Evolutionary conservation across 2,329 filamentous ascomycete genomes (phyloP), one percentile per base, ranked within the genome.

Genomic region (Pestalotiopsis sp.): DNA sequence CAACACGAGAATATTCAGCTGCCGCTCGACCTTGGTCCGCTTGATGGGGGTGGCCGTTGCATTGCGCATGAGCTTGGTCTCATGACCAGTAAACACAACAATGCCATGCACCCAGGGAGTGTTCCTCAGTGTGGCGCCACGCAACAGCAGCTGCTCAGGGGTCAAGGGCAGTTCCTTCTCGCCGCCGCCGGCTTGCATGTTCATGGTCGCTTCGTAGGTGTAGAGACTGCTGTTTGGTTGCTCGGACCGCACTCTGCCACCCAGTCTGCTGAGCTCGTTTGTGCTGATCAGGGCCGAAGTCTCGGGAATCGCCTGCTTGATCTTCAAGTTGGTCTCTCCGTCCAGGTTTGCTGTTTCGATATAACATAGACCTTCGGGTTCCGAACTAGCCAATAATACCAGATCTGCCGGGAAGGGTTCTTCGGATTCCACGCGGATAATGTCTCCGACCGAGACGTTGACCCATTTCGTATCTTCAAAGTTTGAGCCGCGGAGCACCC

Each of bases 31-130:
- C 73, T 94, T 95, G 44, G 96, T 99, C 67, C 95, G 92, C 84
- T 99, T 99, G 82, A 99, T 99, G 5, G 96, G 97, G 1, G 96
- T 92, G 4, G 95, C 95, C 3, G 95, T 99, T 20, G 96, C 97
- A 78, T 99, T 99, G 73, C 96, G 91, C 96, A 99, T 98, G 70
- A 99, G 87, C 81, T 99, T 99, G 6, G 96, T 98, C 82, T 99
- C 96, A 80, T 99, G 96, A 64, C 96, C 96, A 2, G 94, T 97
- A 75, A 98, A 99, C 17, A 99, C 95, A 66, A 99, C 96, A 20
- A 97, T 88, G 52, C 95, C 96, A 78, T 99, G 94, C 62, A 98
- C 90, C 95, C 96, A 99, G 38, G 94, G 95, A 1, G 96, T 99
- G 76, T 99, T 99, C 74, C 96, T 89, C 67, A 99, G 84, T 1